Evolutionary conservation across 2,329 filamentous ascomycete species (phyloP).

Genomic region (Claviceps sp.): DNA sequence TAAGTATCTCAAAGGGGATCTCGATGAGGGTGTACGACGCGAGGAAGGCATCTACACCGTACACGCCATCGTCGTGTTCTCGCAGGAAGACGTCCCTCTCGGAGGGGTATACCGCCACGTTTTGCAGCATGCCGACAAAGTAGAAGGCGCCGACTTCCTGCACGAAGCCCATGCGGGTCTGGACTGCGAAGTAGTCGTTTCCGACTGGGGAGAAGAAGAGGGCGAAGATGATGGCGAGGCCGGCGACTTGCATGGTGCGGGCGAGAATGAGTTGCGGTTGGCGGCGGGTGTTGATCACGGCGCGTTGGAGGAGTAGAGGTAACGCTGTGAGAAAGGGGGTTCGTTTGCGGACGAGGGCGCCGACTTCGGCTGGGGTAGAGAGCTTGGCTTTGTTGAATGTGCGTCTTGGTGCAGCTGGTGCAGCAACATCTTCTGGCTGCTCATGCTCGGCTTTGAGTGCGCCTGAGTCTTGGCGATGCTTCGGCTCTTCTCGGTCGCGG

Average conservation of each 20-base stretch:
- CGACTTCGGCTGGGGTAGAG: conserved; percentile 58
- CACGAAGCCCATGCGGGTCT: conserved; percentile 61
- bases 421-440: not conserved
- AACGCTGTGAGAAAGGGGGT: conserved; percentile 50
- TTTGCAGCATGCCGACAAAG: conserved; percentile 68
- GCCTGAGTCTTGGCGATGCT: no score
- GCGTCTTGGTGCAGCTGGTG: conserved; percentile 22
- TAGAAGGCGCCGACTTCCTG: conserved; percentile 60
- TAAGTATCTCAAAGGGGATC: conserved; percentile 55
- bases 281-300: conserved; percentile 54
- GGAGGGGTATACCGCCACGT: conserved; percentile 58
- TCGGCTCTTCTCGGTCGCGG: not conserved
- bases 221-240: conserved; percentile 47
- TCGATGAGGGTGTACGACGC: conserved; percentile 57
- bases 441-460: not conserved
- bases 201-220: conserved; percentile 61
- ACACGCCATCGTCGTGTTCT: conserved; percentile 61
- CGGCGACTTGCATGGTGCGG: conserved; percentile 53
- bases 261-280: conserved; percentile 52
- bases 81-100: conserved; percentile 67
- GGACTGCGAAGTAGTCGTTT: conserved; percentile 55
- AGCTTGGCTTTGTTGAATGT: conserved; percentile 32
- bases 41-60: conserved; percentile 58
- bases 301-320: conserved; percentile 53
- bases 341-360: conserved; percentile 49